phyloP scores from a whole-genome alignment of 495 filamentous ascomycete species.

The Hamigera avellanea region DNA sequence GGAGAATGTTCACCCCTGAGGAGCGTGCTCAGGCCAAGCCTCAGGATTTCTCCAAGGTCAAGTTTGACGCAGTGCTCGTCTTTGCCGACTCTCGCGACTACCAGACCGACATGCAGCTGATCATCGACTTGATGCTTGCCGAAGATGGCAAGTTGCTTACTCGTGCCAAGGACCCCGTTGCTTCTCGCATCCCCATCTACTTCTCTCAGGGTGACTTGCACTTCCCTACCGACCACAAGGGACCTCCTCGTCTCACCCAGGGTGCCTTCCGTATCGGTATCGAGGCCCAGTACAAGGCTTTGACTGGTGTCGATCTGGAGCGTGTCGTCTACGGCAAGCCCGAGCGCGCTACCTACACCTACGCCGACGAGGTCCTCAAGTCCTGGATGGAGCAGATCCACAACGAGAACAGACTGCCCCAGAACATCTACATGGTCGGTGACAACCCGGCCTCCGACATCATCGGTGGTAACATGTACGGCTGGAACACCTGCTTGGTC shows the following conservation, averaged over 20 bases:
- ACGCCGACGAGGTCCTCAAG: slow-evolving; percentile 64
- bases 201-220: slow-evolving; percentile 66
- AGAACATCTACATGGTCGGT: slow-evolving; percentile 74
- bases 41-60: slow-evolving; percentile 54
- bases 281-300: slow-evolving; percentile 67
- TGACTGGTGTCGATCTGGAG: slow-evolving; percentile 64
- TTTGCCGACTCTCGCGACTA: slow-evolving; percentile 80
- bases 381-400: slow-evolving; percentile 70
- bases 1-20: slow-evolving; percentile 57
- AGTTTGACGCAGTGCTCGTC: slow-evolving; percentile 74
- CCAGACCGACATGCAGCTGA: slow-evolving; percentile 74
- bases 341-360: slow-evolving; percentile 69
- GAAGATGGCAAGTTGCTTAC: slow-evolving; percentile 60
- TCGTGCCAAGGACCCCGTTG: slow-evolving; percentile 53
- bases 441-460: slow-evolving; percentile 75
- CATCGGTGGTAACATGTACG: slow-evolving; percentile 69
- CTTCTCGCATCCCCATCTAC: slow-evolving; percentile 62
- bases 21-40: slow-evolving; percentile 57
- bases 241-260: slow-evolving; percentile 58
- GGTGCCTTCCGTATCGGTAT: slow-evolving; percentile 66
- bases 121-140: slow-evolving; percentile 69
- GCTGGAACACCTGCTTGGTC: slow-evolving; percentile 67
- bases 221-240: slow-evolving; percentile 66
- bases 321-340: slow-evolving; percentile 80
- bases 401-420: slow-evolving; percentile 54